phyloP scores from a whole-genome alignment of 1,139 yeast genomes.

The Sugiyamaella japonica region DNA sequence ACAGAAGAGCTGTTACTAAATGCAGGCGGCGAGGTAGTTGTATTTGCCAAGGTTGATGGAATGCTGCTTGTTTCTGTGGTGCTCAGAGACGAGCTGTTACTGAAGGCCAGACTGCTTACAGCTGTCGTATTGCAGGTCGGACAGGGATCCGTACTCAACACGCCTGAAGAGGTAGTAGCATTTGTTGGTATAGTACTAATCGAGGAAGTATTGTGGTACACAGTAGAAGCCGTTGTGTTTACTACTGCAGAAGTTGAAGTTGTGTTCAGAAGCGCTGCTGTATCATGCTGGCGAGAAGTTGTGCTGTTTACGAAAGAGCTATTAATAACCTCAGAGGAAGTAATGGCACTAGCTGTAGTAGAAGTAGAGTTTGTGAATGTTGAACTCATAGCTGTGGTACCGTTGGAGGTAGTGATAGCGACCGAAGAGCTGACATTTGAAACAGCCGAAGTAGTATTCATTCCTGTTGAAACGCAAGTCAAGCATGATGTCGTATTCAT shows the following conservation, averaged over 20 bases:
- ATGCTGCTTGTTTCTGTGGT: neutral
- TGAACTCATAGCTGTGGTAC: neutral
- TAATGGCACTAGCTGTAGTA: neutral
- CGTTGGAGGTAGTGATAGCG: neutral
- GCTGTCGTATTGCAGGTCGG: too few species aligned
- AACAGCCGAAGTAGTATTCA: neutral
- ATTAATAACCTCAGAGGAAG: neutral
- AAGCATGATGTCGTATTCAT: neutral
- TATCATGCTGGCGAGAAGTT: neutral
- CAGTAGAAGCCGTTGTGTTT: too few species aligned
- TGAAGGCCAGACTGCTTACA: neutral
- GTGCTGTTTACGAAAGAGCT: neutral
- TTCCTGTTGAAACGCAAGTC: neutral
- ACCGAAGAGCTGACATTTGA: neutral
- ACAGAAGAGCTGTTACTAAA: conserved; percentile 7
- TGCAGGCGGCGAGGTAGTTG: neutral
- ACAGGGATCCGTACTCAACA: too few species aligned
- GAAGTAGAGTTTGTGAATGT: neutral
- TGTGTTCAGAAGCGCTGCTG: neutral
- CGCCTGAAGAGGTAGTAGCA: too few species aligned
- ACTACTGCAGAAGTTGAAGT: neutral
- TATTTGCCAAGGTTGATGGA: neutral
- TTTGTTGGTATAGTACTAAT: too few species aligned
- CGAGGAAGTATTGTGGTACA: too few species aligned
- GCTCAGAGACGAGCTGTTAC: neutral